Evolutionary conservation across 768 basidiomycete genomes (phyloP), one percentile per base, ranked within the genome.

Genomic region (Hysterangium stoloniferum): DNA sequence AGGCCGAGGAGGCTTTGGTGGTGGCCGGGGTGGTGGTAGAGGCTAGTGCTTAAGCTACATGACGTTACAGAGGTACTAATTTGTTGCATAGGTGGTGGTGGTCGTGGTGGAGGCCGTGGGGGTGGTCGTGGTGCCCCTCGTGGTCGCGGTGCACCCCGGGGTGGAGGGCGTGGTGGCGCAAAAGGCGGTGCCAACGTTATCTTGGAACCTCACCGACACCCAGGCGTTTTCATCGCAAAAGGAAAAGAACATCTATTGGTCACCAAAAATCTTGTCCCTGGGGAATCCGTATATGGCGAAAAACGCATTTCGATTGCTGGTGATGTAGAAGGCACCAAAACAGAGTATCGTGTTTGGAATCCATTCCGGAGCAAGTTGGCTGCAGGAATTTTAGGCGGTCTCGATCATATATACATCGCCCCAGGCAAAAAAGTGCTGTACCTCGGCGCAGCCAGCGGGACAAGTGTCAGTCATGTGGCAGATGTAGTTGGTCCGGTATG

Each of bases 291-390:
- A 8, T 99, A 99, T 66, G 96, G 96, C 54, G 96, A 99, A 69
- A 99, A 99, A 74, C 78, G 95, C 63, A 92, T 97, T 67, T 80
- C 84, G 13, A 79, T 97, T 61, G 72, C 74, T 11, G 71, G 70
- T 17, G 81, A 75, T 37, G 78, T 74, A 17, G 86, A 85, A 37
- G 84, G 77, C 36, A 86, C 84, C 53, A 99, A 99, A 72, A 75
- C 81, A 57, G 96, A 99, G 70, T 99, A 97, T 70, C 78, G 96
- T 49, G 96, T 99, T 27, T 99, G 96, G 96, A 99, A 99, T 72
- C 96, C 96, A 41, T 99, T 99, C 82, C 79, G 96, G 58, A 82
- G 79, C 64, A 99, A 98, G 75, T 67, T 99, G 58, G 96, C 96
- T 27, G 96, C 96, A 32, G 96, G 96, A 67, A 88, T 98, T 44